Evolutionary conservation across 805 yeast genomes (phyloP), one percentile per base, ranked within the genome.

Genomic region (Starmerella geochares): DNA sequence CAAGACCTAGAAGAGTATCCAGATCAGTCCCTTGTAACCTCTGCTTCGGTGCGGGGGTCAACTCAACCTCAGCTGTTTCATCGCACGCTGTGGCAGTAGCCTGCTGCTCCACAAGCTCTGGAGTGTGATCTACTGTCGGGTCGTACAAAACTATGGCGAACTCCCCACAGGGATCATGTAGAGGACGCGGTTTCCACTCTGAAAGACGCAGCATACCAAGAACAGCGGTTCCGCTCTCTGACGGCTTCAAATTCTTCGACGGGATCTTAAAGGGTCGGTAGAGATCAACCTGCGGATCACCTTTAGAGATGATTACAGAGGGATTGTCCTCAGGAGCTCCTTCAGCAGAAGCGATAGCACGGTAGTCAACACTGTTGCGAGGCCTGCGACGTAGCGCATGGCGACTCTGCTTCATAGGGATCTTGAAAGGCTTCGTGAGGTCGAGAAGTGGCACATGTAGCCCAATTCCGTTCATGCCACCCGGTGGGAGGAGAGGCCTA

Each of bases 161-260:
- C 63, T 92, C 96, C 53, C 82, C 87, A 39, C 81, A 74, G 0
- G 98, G 98, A 67, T 92, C 98, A 63, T 90, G 94, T n/a, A 92
- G 71, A 1, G 98, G 94, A 51, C 87, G 70, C 3, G 97, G 95
- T n/a, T 85, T 83, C 47, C 85, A 67, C 24, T 65, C 65, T 1
- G 77, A 75, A 54, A 78, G 77, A 33, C 82, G 76, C 54, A 82
- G 77, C 51, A 87, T 86, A 0, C 98, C 98, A 52, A 90, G 70
- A 0, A 94, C 84, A 0, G 94, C 85, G 0, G 95, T 88, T 1
- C 46, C 37, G 35, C 49, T 28, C 24, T 52, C 59, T 11, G 50
- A 49, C 11, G 54, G 59, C 27, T 38, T 41, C 40, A 53, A 24
- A n/a, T 39, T 42, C 20, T 49, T 39, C 13, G 52, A 43, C 9